phyloP scores from a whole-genome alignment of 352 stramenopile genomes.

The Globisporangium sylvaticum region DNA sequence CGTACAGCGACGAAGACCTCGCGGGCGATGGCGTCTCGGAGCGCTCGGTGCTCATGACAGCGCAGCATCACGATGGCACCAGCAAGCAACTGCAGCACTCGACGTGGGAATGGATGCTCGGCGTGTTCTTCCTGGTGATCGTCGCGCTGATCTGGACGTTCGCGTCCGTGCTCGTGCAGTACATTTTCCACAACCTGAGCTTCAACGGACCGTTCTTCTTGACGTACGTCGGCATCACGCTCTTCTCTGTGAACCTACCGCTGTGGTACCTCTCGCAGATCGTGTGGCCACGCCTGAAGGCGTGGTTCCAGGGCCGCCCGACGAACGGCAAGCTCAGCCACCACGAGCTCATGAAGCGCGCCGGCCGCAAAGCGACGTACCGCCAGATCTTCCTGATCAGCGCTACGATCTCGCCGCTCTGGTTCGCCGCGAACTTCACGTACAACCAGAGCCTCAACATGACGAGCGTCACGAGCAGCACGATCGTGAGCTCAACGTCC shows the following conservation, averaged over 20 bases:
- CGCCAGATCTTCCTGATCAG: conserved; percentile 37
- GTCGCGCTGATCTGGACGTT: conserved; percentile 84
- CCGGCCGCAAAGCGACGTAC: conserved; percentile 32
- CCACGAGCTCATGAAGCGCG: conserved; percentile 26
- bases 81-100: conserved; percentile 24
- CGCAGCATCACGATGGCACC: neutral
- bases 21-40: conserved; percentile 17
- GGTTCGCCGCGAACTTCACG: conserved; percentile 94
- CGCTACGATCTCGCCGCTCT: conserved; percentile 86
- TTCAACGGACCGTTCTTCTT: conserved; percentile 88
- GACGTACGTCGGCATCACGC: conserved; percentile 83
- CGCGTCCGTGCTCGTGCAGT: conserved; percentile 85
- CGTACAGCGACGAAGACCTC: conserved; percentile 6
- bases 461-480: conserved; percentile 93
- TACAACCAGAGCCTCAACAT: conserved; percentile 93
- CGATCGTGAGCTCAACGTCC: conserved; percentile 92
- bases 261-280: conserved; percentile 66
- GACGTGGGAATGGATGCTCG: conserved; percentile 64
- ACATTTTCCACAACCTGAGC: conserved; percentile 84
- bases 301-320: conserved; percentile 33
- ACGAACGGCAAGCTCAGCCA: conserved; percentile 39
- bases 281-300: conserved; percentile 30
- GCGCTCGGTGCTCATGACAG: conserved; percentile 23
- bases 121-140: conserved; percentile 66
- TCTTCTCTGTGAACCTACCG: conserved; percentile 84